These are phyloP conservation scores for Esteya vermicola DNA, from an alignment of 2,329 filamentous ascomycete species.

Conservation along the genomic window DNA sequence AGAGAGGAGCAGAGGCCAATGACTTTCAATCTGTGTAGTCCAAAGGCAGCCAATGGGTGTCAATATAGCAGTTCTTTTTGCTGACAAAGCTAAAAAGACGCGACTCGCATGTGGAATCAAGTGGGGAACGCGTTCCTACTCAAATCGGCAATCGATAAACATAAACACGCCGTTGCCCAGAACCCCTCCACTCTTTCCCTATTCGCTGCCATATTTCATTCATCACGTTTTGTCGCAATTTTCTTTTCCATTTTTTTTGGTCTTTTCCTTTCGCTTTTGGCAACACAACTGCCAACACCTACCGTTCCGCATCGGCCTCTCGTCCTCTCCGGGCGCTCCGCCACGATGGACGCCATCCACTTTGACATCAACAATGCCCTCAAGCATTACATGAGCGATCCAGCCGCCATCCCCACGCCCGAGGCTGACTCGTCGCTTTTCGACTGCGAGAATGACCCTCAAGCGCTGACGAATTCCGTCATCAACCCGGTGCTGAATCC, in stretches of 20 bases:
- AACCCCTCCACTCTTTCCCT: neutral
- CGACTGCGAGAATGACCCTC: conserved; percentile 86
- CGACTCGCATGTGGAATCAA: neutral
- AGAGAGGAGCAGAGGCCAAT: neutral
- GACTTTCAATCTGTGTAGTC: neutral
- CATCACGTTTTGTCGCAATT: neutral
- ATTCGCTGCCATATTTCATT: too few relatives aligned
- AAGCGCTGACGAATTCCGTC: conserved; percentile 61
- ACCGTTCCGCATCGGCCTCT: neutral
- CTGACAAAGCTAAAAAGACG: too few relatives aligned
- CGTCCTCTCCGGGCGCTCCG: conserved; percentile 5
- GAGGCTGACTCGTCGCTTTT: conserved; percentile 73
- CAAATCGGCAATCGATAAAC: conserved; percentile 14
- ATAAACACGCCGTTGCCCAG: conserved; percentile 19
- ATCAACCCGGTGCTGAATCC: conserved; percentile 81
- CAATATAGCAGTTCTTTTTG: neutral
- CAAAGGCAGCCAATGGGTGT: conserved; percentile 1
- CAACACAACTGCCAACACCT: neutral
- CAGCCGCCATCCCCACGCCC: conserved; percentile 64
- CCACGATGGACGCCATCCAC: conserved; percentile 58
- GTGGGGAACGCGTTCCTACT: conserved; percentile 2
- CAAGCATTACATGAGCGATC: conserved; percentile 94
- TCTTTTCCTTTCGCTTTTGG: neutral
- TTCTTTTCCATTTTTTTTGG: neutral
- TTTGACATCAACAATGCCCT: conserved; percentile 97